Evolutionary conservation across 345 rosid genomes (phyloP).

Genomic region (Populus pruinosa): DNA sequence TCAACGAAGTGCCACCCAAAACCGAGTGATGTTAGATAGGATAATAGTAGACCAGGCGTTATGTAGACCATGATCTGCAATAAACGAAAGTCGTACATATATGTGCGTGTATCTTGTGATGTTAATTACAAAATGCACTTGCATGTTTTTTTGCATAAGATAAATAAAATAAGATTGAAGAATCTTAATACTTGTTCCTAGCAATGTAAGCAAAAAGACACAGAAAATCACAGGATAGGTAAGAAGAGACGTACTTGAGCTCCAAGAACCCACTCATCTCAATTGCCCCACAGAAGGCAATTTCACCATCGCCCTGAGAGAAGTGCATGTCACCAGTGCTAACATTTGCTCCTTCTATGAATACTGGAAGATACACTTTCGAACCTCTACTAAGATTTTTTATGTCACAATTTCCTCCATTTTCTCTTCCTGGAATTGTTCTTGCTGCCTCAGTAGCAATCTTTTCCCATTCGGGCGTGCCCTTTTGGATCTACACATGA

Average conservation of each 20-base stretch:
- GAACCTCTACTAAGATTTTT: slow-evolving; percentile 88
- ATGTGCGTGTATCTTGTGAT: no score
- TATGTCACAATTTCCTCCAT: slow-evolving; percentile 95
- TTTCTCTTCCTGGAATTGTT: slow-evolving; percentile 89
- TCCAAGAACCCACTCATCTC: slow-evolving; percentile 92
- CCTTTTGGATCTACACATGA: slow-evolving; percentile 49
- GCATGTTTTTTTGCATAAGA: no score
- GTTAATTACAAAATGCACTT: no score
- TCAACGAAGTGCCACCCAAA: no score
- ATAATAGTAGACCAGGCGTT: no score
- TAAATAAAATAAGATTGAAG: no score
- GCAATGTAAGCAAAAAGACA: background rate
- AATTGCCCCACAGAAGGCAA: slow-evolving; percentile 90
- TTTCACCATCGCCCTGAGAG: slow-evolving; percentile 95
- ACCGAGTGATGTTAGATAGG: no score
- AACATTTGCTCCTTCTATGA: slow-evolving; percentile 83
- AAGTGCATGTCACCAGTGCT: slow-evolving; percentile 97
- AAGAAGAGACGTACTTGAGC: slow-evolving; percentile 52
- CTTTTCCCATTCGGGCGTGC: slow-evolving; percentile 75
- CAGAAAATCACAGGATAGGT: background rate
- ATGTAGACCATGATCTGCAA: no score
- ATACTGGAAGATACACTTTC: slow-evolving; percentile 79
- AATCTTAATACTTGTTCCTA: background rate
- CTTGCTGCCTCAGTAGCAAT: slow-evolving; percentile 73
- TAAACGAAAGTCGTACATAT: no score